A percentile compares a stretch with the other conserved stretches of the same genome.
phyloP scores from a whole-genome alignment of 2,329 filamentous ascomycete species.

The Penicillium expansum region DNA sequence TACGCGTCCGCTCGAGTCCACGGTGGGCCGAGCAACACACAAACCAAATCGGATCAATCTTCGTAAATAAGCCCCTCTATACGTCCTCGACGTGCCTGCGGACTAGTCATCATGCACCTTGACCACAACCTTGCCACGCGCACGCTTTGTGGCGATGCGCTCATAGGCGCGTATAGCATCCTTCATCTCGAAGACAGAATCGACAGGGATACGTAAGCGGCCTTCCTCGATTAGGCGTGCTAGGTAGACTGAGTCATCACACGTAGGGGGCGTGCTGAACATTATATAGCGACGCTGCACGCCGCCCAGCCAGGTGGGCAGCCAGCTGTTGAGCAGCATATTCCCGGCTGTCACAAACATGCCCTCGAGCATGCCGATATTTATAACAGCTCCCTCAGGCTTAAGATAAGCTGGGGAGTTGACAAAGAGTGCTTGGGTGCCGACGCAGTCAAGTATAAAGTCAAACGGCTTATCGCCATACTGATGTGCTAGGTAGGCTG shows the following conservation, averaged over 20 bases:
- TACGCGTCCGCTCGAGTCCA: neutral
- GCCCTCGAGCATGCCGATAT: slow-evolving; percentile 7
- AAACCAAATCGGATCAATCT: neutral
- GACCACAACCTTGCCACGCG: slow-evolving; percentile 16
- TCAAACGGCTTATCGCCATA: slow-evolving; percentile 18
- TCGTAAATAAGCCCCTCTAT: neutral
- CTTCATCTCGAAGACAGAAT: slow-evolving; percentile 16
- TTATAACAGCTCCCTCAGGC: slow-evolving; percentile 10
- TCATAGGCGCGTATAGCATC: slow-evolving; percentile 11
- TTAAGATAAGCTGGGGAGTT: slow-evolving; percentile 18
- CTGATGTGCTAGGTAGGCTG: slow-evolving; percentile 10
- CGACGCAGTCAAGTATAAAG: slow-evolving; percentile 21
- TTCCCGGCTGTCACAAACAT: neutral
- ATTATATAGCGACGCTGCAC: slow-evolving; percentile 15
- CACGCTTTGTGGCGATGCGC: slow-evolving; percentile 13
- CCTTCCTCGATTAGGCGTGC: slow-evolving; percentile 10
- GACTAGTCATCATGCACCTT: slow-evolving; percentile 5
- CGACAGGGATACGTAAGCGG: slow-evolving; percentile 10
- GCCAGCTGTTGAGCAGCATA: slow-evolving; percentile 1
- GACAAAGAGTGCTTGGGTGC: slow-evolving; percentile 18
- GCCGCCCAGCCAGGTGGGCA: slow-evolving; percentile 14
- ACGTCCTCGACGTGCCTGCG: neutral
- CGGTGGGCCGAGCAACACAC: neutral
- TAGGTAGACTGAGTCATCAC: slow-evolving; percentile 9
- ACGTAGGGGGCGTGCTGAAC: slow-evolving; percentile 13